These are phyloP conservation scores for Bryoglossum gracile DNA, from an alignment of 495 filamentous ascomycete genomes.

Conservation along the genomic window DNA sequence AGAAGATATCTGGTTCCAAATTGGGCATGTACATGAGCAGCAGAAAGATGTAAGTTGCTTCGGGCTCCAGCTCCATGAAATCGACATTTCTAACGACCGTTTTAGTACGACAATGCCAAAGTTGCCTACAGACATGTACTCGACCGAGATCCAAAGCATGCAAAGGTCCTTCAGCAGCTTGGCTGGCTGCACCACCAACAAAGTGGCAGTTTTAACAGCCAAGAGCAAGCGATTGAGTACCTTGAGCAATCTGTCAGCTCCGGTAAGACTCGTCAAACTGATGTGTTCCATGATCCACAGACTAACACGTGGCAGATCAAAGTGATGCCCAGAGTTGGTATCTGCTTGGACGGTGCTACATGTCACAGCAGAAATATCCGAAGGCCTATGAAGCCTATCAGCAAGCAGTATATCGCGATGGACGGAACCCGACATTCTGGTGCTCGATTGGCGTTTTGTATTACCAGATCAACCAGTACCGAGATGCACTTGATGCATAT, in stretches of 20 bases:
- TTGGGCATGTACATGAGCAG: slow-evolving; percentile 97
- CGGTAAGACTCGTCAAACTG: slow-evolving; percentile 50
- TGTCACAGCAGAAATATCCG: slow-evolving; percentile 98
- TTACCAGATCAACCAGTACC: slow-evolving; percentile 99
- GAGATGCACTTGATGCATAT: slow-evolving; percentile 97
- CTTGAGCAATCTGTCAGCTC: slow-evolving; percentile 94
- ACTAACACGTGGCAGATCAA: slow-evolving; percentile 60
- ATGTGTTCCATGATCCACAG: slow-evolving; percentile 14
- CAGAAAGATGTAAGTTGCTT: slow-evolving; percentile 83
- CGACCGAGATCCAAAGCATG: slow-evolving; percentile 90
- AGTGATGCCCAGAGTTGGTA: slow-evolving; percentile 98
- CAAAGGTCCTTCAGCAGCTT: slow-evolving; percentile 96
- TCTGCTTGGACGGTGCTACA: slow-evolving; percentile 94
- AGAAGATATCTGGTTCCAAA: slow-evolving; percentile 99
- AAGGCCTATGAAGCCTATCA: slow-evolving; percentile 99
- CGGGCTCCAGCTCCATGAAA: background rate
- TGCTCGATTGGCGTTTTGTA: slow-evolving; percentile 99
- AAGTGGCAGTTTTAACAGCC: slow-evolving; percentile 77
- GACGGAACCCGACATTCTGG: slow-evolving; percentile 98
- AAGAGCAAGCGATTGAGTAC: slow-evolving; percentile 95
- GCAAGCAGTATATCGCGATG: slow-evolving; percentile 97
- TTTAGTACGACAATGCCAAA: slow-evolving; percentile 87
- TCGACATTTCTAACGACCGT: background rate
- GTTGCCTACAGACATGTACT: slow-evolving; percentile 86
- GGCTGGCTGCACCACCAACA: slow-evolving; percentile 98